Evolutionary conservation across 106 monocot genomes (phyloP).

Genomic region (Dendrobium officinale): DNA sequence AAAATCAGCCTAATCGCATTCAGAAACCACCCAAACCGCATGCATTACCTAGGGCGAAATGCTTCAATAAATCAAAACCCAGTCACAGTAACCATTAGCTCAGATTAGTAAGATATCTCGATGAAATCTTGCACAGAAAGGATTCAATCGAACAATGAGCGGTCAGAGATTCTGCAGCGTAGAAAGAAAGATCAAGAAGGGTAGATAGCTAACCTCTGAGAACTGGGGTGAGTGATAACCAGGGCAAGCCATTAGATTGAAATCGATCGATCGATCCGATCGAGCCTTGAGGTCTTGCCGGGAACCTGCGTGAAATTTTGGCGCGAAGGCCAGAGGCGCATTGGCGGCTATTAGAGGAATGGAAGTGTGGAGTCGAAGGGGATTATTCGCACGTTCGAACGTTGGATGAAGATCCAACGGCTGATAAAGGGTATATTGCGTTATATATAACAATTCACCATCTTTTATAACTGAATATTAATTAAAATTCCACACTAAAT

Average conservation of each 20-base stretch:
- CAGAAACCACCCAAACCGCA: neutral
- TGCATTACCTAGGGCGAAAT: neutral
- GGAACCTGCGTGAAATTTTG: neutral
- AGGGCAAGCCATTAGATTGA: constrained; percentile 22
- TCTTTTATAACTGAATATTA: no score
- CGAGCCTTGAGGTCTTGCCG: neutral
- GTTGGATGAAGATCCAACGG: neutral
- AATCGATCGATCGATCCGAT: neutral
- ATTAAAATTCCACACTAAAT: no score
- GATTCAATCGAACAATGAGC: neutral
- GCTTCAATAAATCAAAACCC: neutral
- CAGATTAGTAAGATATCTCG: neutral
- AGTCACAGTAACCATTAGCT: neutral
- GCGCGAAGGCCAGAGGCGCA: constrained; percentile 3
- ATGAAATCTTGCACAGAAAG: neutral
- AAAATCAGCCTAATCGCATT: neutral
- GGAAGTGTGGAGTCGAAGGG: neutral
- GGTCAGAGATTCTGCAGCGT: neutral
- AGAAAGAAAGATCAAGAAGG: constrained; percentile 7
- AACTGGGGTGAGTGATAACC: constrained; percentile 42
- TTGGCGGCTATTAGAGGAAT: neutral
- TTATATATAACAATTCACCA: no score
- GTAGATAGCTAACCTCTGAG: constrained; percentile 28
- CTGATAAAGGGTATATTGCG: neutral
- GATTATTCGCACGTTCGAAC: neutral